Percentiles rank a stretch among this genome's conserved stretches.
Conservation (phyloP, 176 grass and related monocot species). For the Lolium rigidum region DNA sequence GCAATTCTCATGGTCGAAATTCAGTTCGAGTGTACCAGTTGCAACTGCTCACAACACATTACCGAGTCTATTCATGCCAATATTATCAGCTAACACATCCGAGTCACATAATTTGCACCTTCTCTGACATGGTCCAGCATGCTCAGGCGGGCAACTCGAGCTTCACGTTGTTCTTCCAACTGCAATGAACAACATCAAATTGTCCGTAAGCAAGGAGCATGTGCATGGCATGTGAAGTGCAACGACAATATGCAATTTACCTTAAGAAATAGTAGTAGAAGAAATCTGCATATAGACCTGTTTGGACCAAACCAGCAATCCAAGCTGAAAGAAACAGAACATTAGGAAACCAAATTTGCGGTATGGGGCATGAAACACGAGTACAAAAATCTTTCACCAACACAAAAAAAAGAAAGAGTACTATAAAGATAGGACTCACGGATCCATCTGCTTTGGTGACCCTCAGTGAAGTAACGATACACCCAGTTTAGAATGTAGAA, state of each 20-base stretch:
- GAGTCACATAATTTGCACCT: conserved; percentile 9
- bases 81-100: conserved; percentile 37
- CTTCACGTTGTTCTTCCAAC: conserved; percentile 98
- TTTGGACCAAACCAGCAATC: conserved; percentile 93
- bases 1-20: conserved; percentile 28
- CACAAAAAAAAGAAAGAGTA: too few relatives aligned
- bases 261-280: conserved; percentile 98
- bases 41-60: conserved; percentile 29
- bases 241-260: conserved; percentile 42
- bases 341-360: background rate
- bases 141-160: conserved; percentile 88
- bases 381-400: too few relatives aligned
- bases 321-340: conserved; percentile 64
- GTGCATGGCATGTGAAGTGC: background rate
- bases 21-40: conserved; percentile 15
- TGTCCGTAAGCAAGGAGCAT: background rate
- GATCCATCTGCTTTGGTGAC: conserved; percentile 80
- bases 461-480: conserved; percentile 86
- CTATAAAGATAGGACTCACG: conserved; percentile 46
- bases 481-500: conserved; percentile 99
- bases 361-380: background rate
- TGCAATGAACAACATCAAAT: conserved; percentile 32
- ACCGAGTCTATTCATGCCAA: conserved; percentile 42
- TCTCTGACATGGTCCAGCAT: background rate
- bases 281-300: conserved; percentile 92